Conservation (phyloP, 1,284 basidiomycete species). For the Puccinia coronata region DNA sequence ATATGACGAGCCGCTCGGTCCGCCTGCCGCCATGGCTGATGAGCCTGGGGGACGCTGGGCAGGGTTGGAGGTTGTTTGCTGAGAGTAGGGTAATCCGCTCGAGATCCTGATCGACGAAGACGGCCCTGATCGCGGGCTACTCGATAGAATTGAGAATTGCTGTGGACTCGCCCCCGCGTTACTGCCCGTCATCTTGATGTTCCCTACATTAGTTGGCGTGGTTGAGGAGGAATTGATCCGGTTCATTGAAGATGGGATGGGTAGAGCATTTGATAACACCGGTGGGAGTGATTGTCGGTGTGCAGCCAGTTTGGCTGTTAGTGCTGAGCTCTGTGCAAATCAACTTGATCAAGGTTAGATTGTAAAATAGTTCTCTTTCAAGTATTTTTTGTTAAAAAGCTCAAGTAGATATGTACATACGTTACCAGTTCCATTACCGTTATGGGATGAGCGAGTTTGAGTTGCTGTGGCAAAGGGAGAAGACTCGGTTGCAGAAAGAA, state of each 20-base stretch:
- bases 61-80: neutral
- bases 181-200: neutral
- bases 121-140: slow-evolving; percentile 37
- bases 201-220: neutral
- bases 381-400: no score
- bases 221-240: neutral
- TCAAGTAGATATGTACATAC: neutral
- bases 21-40: neutral
- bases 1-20: slow-evolving; percentile 7
- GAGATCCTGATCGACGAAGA: slow-evolving; percentile 48
- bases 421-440: neutral
- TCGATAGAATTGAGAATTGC: slow-evolving; percentile 30
- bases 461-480: slow-evolving; percentile 16
- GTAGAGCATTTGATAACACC: slow-evolving; percentile 39
- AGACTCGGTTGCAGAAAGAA: slow-evolving; percentile 37
- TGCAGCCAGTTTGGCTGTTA: slow-evolving; percentile 45
- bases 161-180: neutral
- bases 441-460: neutral
- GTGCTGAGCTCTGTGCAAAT: slow-evolving; percentile 43
- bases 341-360: no score
- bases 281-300: slow-evolving; percentile 45
- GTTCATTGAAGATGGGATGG: slow-evolving; percentile 13
- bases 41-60: neutral
- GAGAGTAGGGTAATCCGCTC: neutral
- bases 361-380: no score